A percentile compares a stretch with the other conserved stretches of the same genome.
These are phyloP conservation scores for Macrophomina pseudophaseolina DNA, from an alignment of 2,329 filamentous ascomycete genomes.

Conservation along the genomic window DNA sequence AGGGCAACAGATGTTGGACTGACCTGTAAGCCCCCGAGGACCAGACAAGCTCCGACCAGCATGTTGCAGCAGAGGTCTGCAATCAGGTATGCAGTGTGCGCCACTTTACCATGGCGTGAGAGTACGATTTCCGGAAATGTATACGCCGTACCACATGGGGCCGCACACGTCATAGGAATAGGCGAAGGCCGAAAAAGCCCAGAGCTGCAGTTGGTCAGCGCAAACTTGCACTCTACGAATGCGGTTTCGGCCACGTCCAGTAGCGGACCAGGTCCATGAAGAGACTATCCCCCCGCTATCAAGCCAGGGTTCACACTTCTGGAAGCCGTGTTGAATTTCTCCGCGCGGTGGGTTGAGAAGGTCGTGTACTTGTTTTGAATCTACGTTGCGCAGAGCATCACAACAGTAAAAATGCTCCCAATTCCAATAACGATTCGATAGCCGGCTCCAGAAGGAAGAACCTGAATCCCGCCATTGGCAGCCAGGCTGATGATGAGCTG, in stretches of 20 bases:
- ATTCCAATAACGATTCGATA: conserved; percentile 59
- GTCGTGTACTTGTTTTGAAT: conserved; percentile 40
- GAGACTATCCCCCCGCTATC: conserved; percentile 55
- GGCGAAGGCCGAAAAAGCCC: conserved; percentile 32
- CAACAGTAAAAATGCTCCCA: conserved; percentile 49
- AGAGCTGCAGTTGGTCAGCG: conserved; percentile 3
- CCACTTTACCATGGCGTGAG: conserved; percentile 51
- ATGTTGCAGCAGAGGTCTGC: conserved; percentile 61
- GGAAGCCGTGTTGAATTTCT: conserved; percentile 57
- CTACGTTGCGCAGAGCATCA: conserved; percentile 38
- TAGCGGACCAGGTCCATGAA: conserved; percentile 58
- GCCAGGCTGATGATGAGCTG: not conserved
- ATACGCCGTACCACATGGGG: conserved; percentile 27
- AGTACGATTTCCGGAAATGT: conserved; percentile 60
- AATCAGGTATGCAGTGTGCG: conserved; percentile 58
- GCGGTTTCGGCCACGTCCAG: conserved; percentile 31
- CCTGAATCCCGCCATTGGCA: not conserved
- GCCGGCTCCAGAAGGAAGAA: conserved; percentile 47
- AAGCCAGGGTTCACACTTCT: conserved; percentile 52
- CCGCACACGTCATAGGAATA: conserved; percentile 35
- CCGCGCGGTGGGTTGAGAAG: conserved; percentile 50
- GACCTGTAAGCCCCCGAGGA: conserved; percentile 52
- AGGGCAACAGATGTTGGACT: conserved; percentile 33
- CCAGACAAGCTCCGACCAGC: conserved; percentile 59
- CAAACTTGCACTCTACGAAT: conserved; percentile 31